Evolutionary conservation across 345 rosid species (phyloP).

Genomic region (Corymbia maculata): DNA sequence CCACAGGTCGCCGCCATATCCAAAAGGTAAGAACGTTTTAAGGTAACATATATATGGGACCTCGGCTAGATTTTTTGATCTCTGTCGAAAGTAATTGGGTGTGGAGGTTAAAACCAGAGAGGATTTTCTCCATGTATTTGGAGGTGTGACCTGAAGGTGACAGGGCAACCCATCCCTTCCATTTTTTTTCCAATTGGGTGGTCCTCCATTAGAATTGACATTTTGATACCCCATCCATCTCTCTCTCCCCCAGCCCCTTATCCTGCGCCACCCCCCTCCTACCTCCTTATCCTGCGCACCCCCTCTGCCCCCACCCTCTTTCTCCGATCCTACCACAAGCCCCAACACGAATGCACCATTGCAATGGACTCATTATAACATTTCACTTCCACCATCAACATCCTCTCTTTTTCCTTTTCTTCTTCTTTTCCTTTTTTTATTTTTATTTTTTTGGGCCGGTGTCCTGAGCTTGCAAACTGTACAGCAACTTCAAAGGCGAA

Average conservation of each 20-base stretch:
- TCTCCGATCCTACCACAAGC: conserved; percentile 1
- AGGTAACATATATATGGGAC: background rate
- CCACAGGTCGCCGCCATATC: background rate
- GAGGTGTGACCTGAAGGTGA: background rate
- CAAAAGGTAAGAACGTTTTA: background rate
- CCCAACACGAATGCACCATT: background rate
- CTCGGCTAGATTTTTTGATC: background rate
- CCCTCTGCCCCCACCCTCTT: background rate
- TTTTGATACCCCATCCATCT: conserved; percentile 12
- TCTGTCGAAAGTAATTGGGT: background rate
- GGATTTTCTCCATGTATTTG: background rate
- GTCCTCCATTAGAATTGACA: conserved; percentile 23
- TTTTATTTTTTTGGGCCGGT: background rate
- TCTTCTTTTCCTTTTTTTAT: background rate
- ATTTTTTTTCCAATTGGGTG: conserved; percentile 1
- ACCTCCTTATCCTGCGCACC: conserved; percentile 34
- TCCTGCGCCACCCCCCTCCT: background rate
- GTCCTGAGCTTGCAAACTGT: background rate
- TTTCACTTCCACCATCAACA: background rate
- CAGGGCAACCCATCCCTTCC: conserved; percentile 8
- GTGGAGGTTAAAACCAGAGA: background rate
- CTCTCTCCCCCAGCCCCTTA: background rate
- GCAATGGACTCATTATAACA: background rate
- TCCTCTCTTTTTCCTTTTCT: too few relatives aligned
- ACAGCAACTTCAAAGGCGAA: background rate